Evolutionary conservation across 202 grass and related monocot genomes (phyloP), one percentile per base, ranked within the genome.

Genomic region (Hordeum pubiflorum): DNA sequence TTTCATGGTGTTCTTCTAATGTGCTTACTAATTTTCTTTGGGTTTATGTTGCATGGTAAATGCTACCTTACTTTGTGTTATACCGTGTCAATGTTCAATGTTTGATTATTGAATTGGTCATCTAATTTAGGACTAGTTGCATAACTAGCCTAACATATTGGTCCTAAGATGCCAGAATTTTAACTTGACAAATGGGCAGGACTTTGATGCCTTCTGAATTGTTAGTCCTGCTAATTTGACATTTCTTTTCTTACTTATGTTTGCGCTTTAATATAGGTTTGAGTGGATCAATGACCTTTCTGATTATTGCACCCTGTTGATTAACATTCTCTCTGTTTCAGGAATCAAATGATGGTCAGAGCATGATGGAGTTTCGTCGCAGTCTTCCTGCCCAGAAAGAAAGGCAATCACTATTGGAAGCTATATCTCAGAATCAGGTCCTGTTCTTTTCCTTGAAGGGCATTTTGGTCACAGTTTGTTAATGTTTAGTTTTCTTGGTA

Each of bases 351-450:
- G 92, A 95, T 75, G 96, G 96, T 22, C 82, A 85, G 85, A 95
- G 84, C 33, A 95, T 98, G 96, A 89, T 98, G 74, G 85, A 98
- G 71, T 98, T 98, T 86, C 92, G 96, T 56, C 82, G 77, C 58
- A 93, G 90, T 84, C 90, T 98, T 83, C 96, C 92, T 84, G 69
- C 96, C 63, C 89, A 88, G 83, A 93, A 93, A 89, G 92, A 98
- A 86, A 94, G 78, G 64, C 82, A 95, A 76, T 69, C 86, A 70
- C 74, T 98, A 59, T 83, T 98, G 76, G 84, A 78, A 44, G 82
- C 88, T 73, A 85, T 98, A 80, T 88, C 88, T 79, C 86, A 85
- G 83, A 98, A 98, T 77, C 96, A 98, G 96, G 96, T 94, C 40
- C 48, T 64, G 6, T 56, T 81, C 48, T 67, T 84, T 36, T 74